Conservation (phyloP, 192 early-diverging fungal species). For the Coemansia aciculifera region DNA sequence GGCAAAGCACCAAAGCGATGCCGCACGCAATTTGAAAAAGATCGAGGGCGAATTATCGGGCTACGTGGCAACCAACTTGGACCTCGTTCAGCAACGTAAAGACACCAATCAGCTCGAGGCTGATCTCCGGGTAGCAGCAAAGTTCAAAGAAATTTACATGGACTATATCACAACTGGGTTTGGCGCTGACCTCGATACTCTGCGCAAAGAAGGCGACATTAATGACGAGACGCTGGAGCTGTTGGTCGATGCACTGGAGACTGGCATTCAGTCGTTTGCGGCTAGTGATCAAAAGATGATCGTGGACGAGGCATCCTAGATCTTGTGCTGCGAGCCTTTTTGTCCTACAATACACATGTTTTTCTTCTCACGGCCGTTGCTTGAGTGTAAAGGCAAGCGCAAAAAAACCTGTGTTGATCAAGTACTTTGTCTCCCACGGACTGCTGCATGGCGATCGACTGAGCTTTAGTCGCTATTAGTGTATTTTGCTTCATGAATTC, state of each 20-base stretch:
- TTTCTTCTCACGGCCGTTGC: neutral
- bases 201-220: constrained; percentile 39
- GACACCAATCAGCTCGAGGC: neutral
- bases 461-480: neutral
- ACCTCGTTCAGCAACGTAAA: constrained; percentile 21
- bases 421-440: neutral
- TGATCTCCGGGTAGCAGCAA: constrained; percentile 17
- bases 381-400: neutral
- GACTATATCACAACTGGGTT: constrained; percentile 44
- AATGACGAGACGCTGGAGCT: constrained; percentile 42
- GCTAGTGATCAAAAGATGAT: constrained; percentile 35
- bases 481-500: neutral
- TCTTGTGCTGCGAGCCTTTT: neutral
- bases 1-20: constrained; percentile 15
- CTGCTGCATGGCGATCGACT: neutral
- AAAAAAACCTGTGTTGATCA: neutral
- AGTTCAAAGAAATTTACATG: constrained; percentile 52
- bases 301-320: constrained; percentile 16
- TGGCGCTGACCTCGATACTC: constrained; percentile 41
- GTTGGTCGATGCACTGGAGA: constrained; percentile 44
- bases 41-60: constrained; percentile 14
- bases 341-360: neutral
- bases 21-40: constrained; percentile 7
- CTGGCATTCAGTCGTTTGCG: constrained; percentile 33
- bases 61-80: constrained; percentile 42